Percentiles rank a stretch among this genome's conserved stretches.
Evolutionary conservation across 345 rosid genomes (phyloP).

Genomic region (Eucalyptus leucophloia): DNA sequence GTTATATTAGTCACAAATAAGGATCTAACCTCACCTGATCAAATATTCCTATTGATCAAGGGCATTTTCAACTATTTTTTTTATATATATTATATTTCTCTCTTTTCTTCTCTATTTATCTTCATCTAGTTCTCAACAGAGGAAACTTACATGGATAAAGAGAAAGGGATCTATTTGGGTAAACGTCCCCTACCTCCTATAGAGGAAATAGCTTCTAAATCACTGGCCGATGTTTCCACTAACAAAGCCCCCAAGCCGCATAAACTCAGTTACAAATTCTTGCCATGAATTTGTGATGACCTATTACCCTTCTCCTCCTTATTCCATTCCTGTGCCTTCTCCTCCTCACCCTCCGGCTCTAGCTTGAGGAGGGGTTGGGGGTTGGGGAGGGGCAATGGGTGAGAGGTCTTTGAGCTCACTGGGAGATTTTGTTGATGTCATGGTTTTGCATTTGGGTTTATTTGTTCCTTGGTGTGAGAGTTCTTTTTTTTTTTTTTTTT

Average conservation of each 20-base stretch:
- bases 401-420: too few relatives aligned
- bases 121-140: slow-evolving; percentile 16
- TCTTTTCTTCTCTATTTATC: neutral
- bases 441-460: neutral
- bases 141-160: slow-evolving; percentile 20
- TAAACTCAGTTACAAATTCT: slow-evolving; percentile 1
- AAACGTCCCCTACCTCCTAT: slow-evolving; percentile 32
- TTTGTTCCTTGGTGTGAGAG: neutral
- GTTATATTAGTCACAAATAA: neutral
- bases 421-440: neutral
- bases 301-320: slow-evolving; percentile 15
- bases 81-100: too few relatives aligned
- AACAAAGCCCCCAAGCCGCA: neutral
- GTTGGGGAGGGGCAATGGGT: too few relatives aligned
- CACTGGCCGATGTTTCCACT: slow-evolving; percentile 37
- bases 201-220: slow-evolving; percentile 38
- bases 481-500: neutral
- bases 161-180: slow-evolving; percentile 8
- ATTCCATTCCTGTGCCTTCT: slow-evolving; percentile 58
- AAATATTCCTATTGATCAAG: too few relatives aligned
- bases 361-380: too few relatives aligned
- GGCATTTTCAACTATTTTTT: neutral
- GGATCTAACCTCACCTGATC: fast-evolving
- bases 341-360: too few relatives aligned
- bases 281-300: slow-evolving; percentile 6